These are phyloP conservation scores for Melaleuca alternifolia DNA, from an alignment of 345 rosid species.

Conservation along the genomic window DNA sequence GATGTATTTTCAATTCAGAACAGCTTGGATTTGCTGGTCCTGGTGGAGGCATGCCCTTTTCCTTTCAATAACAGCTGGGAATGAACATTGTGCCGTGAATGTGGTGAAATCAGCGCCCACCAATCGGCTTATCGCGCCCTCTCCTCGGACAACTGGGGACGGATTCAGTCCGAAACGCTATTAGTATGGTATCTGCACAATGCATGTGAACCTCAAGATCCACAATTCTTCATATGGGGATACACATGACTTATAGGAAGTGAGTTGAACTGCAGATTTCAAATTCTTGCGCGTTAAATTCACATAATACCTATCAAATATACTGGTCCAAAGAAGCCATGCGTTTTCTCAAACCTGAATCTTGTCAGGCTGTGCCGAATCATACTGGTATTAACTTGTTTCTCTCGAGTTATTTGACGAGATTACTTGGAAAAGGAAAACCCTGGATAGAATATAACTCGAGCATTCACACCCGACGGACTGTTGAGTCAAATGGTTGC, in stretches of 20 bases:
- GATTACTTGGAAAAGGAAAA: neutral
- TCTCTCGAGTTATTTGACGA: neutral
- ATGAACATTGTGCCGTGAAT: neutral
- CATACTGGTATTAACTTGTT: neutral
- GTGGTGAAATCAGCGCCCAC: neutral
- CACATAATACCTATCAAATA: neutral
- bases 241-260: neutral
- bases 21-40: neutral
- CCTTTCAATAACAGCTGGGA: neutral
- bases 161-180: neutral
- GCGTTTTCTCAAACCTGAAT: neutral
- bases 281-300: neutral
- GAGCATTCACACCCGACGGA: neutral
- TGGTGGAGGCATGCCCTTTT: neutral
- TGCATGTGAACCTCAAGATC: neutral
- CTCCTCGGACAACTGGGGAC: neutral
- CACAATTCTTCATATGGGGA: neutral
- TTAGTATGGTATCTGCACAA: neutral
- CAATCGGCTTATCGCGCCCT: neutral
- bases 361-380: neutral
- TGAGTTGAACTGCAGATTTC: neutral
- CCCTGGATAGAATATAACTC: neutral
- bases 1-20: neutral
- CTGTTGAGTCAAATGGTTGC: neutral
- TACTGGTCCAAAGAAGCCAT: neutral